phyloP scores from a whole-genome alignment of 192 early-diverging fungal species.

The Coemansia javaensis region DNA sequence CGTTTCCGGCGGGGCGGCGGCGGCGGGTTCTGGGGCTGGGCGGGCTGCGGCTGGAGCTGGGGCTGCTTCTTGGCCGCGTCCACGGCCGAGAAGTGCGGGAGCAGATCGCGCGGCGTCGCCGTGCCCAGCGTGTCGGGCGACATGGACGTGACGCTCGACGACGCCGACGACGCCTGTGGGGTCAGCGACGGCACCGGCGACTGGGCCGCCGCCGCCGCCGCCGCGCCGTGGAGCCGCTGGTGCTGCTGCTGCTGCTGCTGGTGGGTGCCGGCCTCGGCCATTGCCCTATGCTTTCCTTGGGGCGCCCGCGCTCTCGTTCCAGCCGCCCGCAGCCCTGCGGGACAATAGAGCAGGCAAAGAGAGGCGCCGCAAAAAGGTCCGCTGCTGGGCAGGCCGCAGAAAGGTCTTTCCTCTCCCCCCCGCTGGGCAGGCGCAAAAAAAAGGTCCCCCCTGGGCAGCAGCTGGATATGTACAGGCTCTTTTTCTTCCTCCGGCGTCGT shows the following conservation, averaged over 20 bases:
- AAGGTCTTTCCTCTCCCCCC: too few relatives aligned
- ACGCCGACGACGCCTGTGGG: slow-evolving; percentile 36
- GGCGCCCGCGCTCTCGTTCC: too few relatives aligned
- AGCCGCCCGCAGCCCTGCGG: too few relatives aligned
- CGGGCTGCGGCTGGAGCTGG: neutral
- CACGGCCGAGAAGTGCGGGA: slow-evolving; percentile 5
- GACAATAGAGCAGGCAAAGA: too few relatives aligned
- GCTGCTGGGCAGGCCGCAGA: too few relatives aligned
- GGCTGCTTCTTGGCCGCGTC: too few relatives aligned
- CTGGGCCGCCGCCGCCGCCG: slow-evolving; percentile 7
- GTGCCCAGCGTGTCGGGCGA: slow-evolving; percentile 27
- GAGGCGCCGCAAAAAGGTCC: too few relatives aligned
- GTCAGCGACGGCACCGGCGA: slow-evolving; percentile 48
- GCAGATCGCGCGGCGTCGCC: slow-evolving; percentile 29
- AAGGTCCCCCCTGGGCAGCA: neutral
- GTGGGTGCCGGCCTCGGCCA: too few relatives aligned
- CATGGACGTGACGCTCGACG: slow-evolving; percentile 43
- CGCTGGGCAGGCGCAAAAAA: too few relatives aligned
- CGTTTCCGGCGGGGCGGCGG: slow-evolving; percentile 8
- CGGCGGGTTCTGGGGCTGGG: neutral
- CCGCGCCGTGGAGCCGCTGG: too few relatives aligned
- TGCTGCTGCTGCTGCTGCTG: too few relatives aligned
- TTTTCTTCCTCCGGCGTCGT: neutral
- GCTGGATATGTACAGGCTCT: neutral
- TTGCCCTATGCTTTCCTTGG: too few relatives aligned